Base-by-base conservation (phyloP, 352 stramenopile species). In the Lagenidium giganteum region DNA sequence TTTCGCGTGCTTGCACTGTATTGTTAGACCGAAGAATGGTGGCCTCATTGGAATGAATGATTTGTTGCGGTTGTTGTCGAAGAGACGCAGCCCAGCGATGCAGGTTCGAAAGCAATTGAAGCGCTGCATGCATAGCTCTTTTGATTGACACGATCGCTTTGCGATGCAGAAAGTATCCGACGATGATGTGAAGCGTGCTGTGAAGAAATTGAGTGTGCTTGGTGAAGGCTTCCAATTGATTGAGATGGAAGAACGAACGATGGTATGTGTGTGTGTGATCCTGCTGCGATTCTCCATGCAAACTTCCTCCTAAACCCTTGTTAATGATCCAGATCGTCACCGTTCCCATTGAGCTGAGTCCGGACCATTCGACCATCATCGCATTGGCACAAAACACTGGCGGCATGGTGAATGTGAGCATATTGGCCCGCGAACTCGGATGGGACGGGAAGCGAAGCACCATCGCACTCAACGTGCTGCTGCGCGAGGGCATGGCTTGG, bases 401-500 rank as follows among this genome's bases (percentile, higher is more conserved):
- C 25, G 93, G 94, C 2, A 91, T 93, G 64, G 67, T 98, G 9
- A 96, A 85, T 25, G 62, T 88, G 30, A 75, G 80, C 37, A 75
- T 95, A 43, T 66, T 98, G 17, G 64, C 62, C 16, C 67, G 75
- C 22, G 69, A 83, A 45, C 70, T 96, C 22, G 54, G 69, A 5
- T 99, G 94, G 93, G 81, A 88, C 48, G 72, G 84, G 27, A 96
- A 98, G 47, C 75, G 95, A 13, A 95, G 84, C 25, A 92, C 95
- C 54, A 64, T 96, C 22, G 90, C 86, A 14, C 64, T 98, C 5
- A 85, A 95, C 47, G 57, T 97, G 26, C 70, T 99, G 26, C 55
- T 98, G 14, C 66, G 81, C 21, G 87, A 98, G 61, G 93, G 94
- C 36, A 98, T 99, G 89, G 95, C 87, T 24, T 98, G 96, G 96